Evolutionary conservation across 345 rosid species (phyloP), one percentile per base, ranked within the genome.

Genomic region (Salix exigua): DNA sequence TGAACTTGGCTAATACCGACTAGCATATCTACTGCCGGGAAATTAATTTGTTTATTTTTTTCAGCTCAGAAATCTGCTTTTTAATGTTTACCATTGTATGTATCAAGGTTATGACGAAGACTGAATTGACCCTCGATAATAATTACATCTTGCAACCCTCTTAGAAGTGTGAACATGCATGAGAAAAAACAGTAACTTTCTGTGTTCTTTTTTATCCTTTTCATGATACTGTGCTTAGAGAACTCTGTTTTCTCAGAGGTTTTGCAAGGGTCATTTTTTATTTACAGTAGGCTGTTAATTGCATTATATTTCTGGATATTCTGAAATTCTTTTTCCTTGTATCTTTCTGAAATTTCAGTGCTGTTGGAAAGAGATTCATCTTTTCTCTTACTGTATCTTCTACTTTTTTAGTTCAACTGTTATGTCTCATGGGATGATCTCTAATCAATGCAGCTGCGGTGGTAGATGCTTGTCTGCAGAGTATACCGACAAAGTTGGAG

Each of bases 391-490:
- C 28, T 64, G 58, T 7, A n/a, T 66, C 44, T 65, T 6, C 62
- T 5, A 10, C 35, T 17, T 42, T 37, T n/a, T 2, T 18, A 28
- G 51, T 68, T 33, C 16, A 58, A 9, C 31, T 68, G 38, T 71
- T 28, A 26, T 76, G 23, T 74, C 51, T 76, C 50, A 68, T 66
- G 62, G 37, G 46, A 50, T 33, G 35, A 60, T 44, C 66, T 62
- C 46, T 70, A 35, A 71, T 68, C 64, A 48, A 83, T 82, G 85
- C 88, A 93, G 99, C 84, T 82, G 90, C 58, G 96, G 98, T 21
- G 99, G 99, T 72, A 90, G 83, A 85, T 93, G 97, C 83, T 71
- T 92, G 75, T 84, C 92, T 70, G 86, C 71, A 73, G 96, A 92
- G 65, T 93, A 93, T 37, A 88, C 85, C 1, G 91, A 93, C 81